Conservation (phyloP, 2,329 filamentous ascomycete genomes). For the Neofusicoccum sp. region DNA sequence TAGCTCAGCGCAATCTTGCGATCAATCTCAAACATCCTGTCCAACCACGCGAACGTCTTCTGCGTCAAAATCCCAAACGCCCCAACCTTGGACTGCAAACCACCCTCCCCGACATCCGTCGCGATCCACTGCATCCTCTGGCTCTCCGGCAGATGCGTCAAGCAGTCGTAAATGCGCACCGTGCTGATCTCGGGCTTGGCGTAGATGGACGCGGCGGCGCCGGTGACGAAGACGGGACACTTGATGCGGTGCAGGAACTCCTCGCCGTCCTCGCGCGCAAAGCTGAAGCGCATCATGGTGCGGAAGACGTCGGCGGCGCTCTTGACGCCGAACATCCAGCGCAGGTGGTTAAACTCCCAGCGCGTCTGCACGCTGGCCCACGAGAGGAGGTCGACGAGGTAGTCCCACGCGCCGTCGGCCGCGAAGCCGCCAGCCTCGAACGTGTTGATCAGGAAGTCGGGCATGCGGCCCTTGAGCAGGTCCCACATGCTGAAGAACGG, state of each 20-base stretch:
- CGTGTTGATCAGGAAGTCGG: no score
- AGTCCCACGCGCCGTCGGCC: no score
- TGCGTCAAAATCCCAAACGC: neutral
- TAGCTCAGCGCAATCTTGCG: no score
- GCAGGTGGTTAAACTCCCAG: neutral
- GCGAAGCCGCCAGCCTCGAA: no score
- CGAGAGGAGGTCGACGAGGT: no score
- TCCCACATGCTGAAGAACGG: neutral
- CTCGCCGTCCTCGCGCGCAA: neutral
- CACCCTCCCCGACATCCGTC: neutral
- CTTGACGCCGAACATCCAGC: neutral
- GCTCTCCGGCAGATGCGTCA: neutral
- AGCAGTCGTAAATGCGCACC: slow-evolving; percentile 26
- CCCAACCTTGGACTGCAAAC: neutral
- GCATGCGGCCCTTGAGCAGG: neutral
- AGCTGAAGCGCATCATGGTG: neutral
- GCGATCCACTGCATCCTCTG: neutral
- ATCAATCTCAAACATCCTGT: neutral
- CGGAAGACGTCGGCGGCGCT: neutral
- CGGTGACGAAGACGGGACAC: slow-evolving; percentile 50
- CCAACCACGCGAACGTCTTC: neutral
- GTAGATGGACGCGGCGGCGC: slow-evolving; percentile 46
- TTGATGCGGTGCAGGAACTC: slow-evolving; percentile 48
- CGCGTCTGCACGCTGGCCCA: neutral
- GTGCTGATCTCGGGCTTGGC: slow-evolving; percentile 48